These are phyloP conservation scores for Strobilomyces echinocephalus DNA, from an alignment of 768 basidiomycete species.

Conservation along the genomic window DNA sequence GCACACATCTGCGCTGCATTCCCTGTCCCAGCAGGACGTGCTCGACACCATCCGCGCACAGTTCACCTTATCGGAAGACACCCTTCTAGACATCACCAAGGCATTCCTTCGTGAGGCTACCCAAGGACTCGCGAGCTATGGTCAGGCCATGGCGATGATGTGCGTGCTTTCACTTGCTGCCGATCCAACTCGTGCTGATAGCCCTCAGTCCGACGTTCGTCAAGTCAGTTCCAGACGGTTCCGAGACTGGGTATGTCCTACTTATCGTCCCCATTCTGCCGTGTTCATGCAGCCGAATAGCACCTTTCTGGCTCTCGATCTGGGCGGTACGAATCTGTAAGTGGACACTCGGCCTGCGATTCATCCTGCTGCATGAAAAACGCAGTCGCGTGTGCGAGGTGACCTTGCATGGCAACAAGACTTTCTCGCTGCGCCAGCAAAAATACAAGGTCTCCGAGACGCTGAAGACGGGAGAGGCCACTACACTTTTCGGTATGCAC, in stretches of 20 bases:
- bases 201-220: constrained; percentile 81
- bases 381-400: constrained; percentile 92
- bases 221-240: constrained; percentile 90
- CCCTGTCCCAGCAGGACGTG: constrained; percentile 41
- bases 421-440: constrained; percentile 87
- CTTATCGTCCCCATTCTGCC: neutral
- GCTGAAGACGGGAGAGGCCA: constrained; percentile 89
- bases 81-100: constrained; percentile 64
- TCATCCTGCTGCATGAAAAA: neutral
- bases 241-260: constrained; percentile 76
- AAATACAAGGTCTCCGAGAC: constrained; percentile 95
- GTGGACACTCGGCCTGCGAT: constrained; percentile 24
- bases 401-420: constrained; percentile 80
- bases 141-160: constrained; percentile 91
- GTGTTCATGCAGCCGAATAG: constrained; percentile 37
- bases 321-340: constrained; percentile 96
- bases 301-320: constrained; percentile 92
- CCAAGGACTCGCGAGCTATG: constrained; percentile 67
- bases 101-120: constrained; percentile 80
- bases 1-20: constrained; percentile 38
- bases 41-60: constrained; percentile 66
- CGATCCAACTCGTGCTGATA: neutral
- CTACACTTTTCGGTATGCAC: constrained; percentile 72
- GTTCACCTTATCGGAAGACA: constrained; percentile 61
- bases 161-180: constrained; percentile 29